Base-by-base conservation (phyloP, 179 eudicot genomes). In the Carnegiea gigantea region DNA sequence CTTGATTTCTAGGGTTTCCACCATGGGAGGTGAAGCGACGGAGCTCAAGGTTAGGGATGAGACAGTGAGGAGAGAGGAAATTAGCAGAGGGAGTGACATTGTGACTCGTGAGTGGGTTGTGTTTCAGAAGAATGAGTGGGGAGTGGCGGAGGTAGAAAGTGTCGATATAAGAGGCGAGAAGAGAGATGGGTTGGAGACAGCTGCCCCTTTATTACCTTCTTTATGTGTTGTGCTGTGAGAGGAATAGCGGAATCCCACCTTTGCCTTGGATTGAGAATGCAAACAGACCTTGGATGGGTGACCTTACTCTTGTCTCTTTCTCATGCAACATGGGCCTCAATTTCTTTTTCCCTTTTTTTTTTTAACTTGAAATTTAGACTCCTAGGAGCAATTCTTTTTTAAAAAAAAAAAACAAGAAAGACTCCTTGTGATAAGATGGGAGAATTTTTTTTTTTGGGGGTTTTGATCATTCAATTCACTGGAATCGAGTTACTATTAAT, bases 161-260 rank as follows among this genome's bases (percentile, higher is more conserved):
- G 3, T 0, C 3, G 44, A 40, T n/a, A 5, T 40, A 5, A 68
- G 82, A 28, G 54, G 73, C 77, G 21, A 57, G 43, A 71, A 17
- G 76, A 6, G 85, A n/a, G 73, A 77, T 81, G 79, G 80, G 87
- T 85, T 91, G 95, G 92, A 83, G 89, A 89, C 95, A 92, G 95
- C 95, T 89, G 91, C 92, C 36, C 36, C 78, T 3, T 20, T 71
- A 74, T 82, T 73, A 74, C 38, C 70, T 30, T 40, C 30, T 75
- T 5, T 12, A 46, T 20, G n/a, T 24, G 67, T n/a, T 60, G 26
- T 20, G 67, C 76, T 82, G 57, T 59, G 77, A 60, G 26, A 21
- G 67, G 4, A n/a, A 11, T 1, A 10, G 23, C 15, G 68, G 68
- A 62, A 62, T 62, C 68, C 26, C 68, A 62, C 71, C 33, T 9